These are phyloP conservation scores for Microascus cirrosus DNA, from an alignment of 2,329 filamentous ascomycete genomes.

Conservation along the genomic window DNA sequence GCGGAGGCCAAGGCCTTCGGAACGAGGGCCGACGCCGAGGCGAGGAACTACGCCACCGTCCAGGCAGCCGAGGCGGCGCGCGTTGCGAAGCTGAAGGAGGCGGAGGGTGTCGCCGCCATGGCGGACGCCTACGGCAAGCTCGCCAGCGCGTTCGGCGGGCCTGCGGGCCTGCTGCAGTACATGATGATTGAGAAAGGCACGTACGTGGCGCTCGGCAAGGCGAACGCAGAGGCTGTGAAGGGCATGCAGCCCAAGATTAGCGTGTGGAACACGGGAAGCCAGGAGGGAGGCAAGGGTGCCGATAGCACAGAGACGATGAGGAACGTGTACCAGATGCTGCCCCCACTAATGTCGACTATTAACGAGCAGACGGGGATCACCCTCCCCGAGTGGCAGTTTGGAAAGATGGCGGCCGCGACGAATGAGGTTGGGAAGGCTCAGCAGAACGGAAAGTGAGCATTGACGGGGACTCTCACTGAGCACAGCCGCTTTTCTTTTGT, in stretches of 20 bases:
- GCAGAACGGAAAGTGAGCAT: background rate
- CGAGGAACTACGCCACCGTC: slow-evolving; percentile 21
- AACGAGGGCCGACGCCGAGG: slow-evolving; percentile 33
- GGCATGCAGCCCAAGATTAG: slow-evolving; percentile 83
- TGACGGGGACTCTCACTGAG: no score
- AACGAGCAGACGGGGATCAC: slow-evolving; percentile 80
- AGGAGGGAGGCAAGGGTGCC: slow-evolving; percentile 27
- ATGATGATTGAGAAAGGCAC: slow-evolving; percentile 80
- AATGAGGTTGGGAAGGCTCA: slow-evolving; percentile 15
- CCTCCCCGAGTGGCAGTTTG: slow-evolving; percentile 67
- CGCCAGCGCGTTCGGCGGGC: slow-evolving; percentile 62
- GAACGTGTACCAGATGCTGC: slow-evolving; percentile 76
- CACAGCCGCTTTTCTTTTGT: background rate
- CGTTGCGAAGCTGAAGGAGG: slow-evolving; percentile 56
- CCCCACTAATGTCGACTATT: slow-evolving; percentile 73
- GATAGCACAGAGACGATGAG: slow-evolving; percentile 53
- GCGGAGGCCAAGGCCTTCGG: slow-evolving; percentile 40
- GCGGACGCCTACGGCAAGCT: slow-evolving; percentile 70
- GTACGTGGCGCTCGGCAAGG: slow-evolving; percentile 65
- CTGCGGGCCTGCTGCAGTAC: slow-evolving; percentile 68
- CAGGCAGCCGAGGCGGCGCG: slow-evolving; percentile 49
- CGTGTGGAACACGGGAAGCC: slow-evolving; percentile 70
- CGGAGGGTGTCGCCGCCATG: slow-evolving; percentile 66
- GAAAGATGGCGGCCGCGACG: slow-evolving; percentile 23
- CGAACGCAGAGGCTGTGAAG: slow-evolving; percentile 64